These are phyloP conservation scores for Yamadazyma atmosphaerica DNA, from an alignment of 1,139 yeast species.

Conservation along the genomic window DNA sequence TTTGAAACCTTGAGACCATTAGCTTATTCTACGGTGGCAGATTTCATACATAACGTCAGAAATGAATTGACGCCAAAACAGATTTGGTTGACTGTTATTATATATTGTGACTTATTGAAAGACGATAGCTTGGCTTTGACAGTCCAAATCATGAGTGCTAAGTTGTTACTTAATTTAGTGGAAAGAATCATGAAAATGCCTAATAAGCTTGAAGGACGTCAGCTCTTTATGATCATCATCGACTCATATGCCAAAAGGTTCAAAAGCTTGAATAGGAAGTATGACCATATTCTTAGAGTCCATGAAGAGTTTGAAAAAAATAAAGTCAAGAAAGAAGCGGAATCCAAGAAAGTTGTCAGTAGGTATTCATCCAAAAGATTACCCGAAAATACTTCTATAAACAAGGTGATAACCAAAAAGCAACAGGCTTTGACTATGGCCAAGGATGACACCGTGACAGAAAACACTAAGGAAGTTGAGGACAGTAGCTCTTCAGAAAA, in stretches of 20 bases:
- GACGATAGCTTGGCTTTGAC: conserved; percentile 85
- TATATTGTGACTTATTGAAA: conserved; percentile 78
- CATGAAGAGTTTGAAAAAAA: conserved; percentile 55
- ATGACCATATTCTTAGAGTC: conserved; percentile 62
- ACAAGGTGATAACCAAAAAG: conserved; percentile 8
- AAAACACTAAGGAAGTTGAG: conserved; percentile 13
- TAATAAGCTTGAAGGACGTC: conserved; percentile 82
- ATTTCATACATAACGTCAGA: conserved; percentile 89
- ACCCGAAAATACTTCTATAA: neutral
- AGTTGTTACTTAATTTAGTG: conserved; percentile 78
- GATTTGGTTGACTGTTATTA: conserved; percentile 83
- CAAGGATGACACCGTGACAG: conserved; percentile 8
- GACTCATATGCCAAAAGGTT: conserved; percentile 88
- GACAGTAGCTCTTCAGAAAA: conserved; percentile 10
- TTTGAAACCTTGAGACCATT: conserved; percentile 84
- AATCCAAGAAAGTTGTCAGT: conserved; percentile 41
- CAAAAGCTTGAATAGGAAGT: conserved; percentile 70
- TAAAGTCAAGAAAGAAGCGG: conserved; percentile 41
- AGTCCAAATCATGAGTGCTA: conserved; percentile 97
- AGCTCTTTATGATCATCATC: conserved; percentile 75
- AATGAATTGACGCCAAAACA: conserved; percentile 81
- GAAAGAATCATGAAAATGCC: conserved; percentile 86
- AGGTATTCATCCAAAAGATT: conserved; percentile 37
- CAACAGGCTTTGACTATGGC: conserved; percentile 5
- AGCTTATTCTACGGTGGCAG: conserved; percentile 96